Conservation (phyloP, 768 basidiomycete species). For the Hypsizygus marmoreus region DNA sequence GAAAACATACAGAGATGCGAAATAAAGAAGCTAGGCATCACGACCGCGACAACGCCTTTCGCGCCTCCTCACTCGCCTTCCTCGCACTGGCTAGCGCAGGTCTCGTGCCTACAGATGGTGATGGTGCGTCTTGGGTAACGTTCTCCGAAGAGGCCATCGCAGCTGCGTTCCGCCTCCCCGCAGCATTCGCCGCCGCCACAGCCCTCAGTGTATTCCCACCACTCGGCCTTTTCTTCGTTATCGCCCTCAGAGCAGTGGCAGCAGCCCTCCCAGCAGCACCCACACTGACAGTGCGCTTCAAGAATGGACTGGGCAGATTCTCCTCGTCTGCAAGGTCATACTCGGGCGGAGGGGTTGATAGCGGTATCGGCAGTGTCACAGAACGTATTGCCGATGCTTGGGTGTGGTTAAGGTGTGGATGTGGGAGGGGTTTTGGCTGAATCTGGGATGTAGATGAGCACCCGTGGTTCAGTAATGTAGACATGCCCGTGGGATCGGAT, state of each 20-base stretch:
- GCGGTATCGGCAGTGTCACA: slow-evolving; percentile 26
- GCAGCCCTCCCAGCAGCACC: slow-evolving; percentile 20
- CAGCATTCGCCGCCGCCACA: slow-evolving; percentile 61
- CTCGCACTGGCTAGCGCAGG: slow-evolving; percentile 47
- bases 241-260: slow-evolving; percentile 5
- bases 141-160: slow-evolving; percentile 14
- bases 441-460: slow-evolving; percentile 20
- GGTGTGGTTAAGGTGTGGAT: slow-evolving; percentile 39
- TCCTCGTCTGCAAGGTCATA: slow-evolving; percentile 81
- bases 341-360: slow-evolving; percentile 37
- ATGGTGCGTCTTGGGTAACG: slow-evolving; percentile 9
- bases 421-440: slow-evolving; percentile 42
- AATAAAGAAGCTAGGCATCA: slow-evolving; percentile 11
- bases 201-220: slow-evolving; percentile 57
- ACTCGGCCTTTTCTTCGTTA: slow-evolving; percentile 51
- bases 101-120: slow-evolving; percentile 19
- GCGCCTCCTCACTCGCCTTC: slow-evolving; percentile 53
- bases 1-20: neutral
- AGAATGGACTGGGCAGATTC: slow-evolving; percentile 83
- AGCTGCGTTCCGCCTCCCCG: slow-evolving; percentile 29
- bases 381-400: slow-evolving; percentile 18
- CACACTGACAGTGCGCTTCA: slow-evolving; percentile 50
- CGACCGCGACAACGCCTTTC: slow-evolving; percentile 44
- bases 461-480: slow-evolving; percentile 17
- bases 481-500: slow-evolving; percentile 39